A percentile compares a stretch with the other conserved stretches of the same genome.
These are phyloP conservation scores for Suhomyces kunorum DNA, from an alignment of 1,139 yeast species.

Conservation along the genomic window DNA sequence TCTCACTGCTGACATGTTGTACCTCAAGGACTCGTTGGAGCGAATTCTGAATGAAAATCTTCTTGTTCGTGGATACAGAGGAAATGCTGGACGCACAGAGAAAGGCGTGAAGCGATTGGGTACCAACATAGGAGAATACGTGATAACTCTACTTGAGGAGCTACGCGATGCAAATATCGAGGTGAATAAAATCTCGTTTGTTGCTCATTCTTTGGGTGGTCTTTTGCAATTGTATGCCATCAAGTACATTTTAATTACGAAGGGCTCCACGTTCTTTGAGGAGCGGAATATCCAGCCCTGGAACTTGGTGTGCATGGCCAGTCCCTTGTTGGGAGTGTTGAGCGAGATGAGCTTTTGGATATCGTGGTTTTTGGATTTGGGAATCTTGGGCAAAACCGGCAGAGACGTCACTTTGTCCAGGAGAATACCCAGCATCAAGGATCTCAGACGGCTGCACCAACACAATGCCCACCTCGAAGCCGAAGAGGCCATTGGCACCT, in stretches of 20 bases:
- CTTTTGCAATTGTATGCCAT: conserved; percentile 28
- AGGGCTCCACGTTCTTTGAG: conserved; percentile 22
- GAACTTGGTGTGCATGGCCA: conserved; percentile 28
- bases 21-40: conserved; percentile 24
- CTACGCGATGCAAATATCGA: conserved; percentile 11
- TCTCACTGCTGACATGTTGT: conserved; percentile 30
- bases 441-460: conserved; percentile 11
- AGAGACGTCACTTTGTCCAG: conserved; percentile 29
- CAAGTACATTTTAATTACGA: conserved; percentile 21
- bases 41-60: conserved; percentile 18
- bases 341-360: conserved; percentile 28
- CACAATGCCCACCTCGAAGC: conserved; percentile 5
- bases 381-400: conserved; percentile 31
- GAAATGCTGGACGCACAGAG: conserved; percentile 30
- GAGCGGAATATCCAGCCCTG: conserved; percentile 19
- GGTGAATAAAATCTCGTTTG: conserved; percentile 23
- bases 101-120: conserved; percentile 27
- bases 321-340: conserved; percentile 28
- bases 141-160: conserved; percentile 18
- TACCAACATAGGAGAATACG: conserved; percentile 18
- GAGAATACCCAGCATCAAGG: conserved; percentile 19
- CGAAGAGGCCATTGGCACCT: conserved; percentile 10
- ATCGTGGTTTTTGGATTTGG: conserved; percentile 28
- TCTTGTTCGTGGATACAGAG: conserved; percentile 26
- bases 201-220: conserved; percentile 31